Evolutionary conservation across 1,139 yeast species (phyloP).

Genomic region (Hanseniaspora uvarum): DNA sequence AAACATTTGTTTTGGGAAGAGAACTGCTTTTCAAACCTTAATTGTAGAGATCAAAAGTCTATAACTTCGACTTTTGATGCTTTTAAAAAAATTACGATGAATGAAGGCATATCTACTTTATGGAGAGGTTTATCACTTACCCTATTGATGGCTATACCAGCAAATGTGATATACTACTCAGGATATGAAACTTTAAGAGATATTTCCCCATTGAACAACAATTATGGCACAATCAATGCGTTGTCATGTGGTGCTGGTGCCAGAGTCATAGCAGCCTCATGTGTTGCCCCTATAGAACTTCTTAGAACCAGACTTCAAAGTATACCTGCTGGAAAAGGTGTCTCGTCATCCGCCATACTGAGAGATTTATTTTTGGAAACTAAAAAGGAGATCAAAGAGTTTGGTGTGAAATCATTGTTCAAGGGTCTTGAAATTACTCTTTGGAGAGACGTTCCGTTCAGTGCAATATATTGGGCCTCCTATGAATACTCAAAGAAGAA

Average conservation of each 20-base stretch:
- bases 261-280: slow-evolving; percentile 71
- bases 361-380: slow-evolving; percentile 49
- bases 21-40: slow-evolving; percentile 28
- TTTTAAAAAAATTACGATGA: slow-evolving; percentile 47
- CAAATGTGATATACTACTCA: slow-evolving; percentile 86
- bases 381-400: slow-evolving; percentile 39
- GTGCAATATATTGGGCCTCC: slow-evolving; percentile 88
- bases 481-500: slow-evolving; percentile 45
- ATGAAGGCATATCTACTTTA: slow-evolving; percentile 67
- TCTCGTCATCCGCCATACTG: slow-evolving; percentile 34
- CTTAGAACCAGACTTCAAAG: slow-evolving; percentile 83
- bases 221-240: slow-evolving; percentile 51
- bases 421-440: slow-evolving; percentile 78
- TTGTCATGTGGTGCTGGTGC: slow-evolving; percentile 80
- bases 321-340: slow-evolving; percentile 45
- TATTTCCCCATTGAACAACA: slow-evolving; percentile 47
- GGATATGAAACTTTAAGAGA: slow-evolving; percentile 85
- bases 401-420: slow-evolving; percentile 62
- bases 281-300: slow-evolving; percentile 79
- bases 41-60: slow-evolving; percentile 26
- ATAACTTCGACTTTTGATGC: slow-evolving; percentile 57
- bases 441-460: slow-evolving; percentile 96
- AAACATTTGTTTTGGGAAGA: slow-evolving; percentile 36
- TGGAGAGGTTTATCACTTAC: slow-evolving; percentile 88
- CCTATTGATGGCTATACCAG: slow-evolving; percentile 79